Conservation (phyloP, 164 flowering plant species). For the Platanus orientalis region DNA sequence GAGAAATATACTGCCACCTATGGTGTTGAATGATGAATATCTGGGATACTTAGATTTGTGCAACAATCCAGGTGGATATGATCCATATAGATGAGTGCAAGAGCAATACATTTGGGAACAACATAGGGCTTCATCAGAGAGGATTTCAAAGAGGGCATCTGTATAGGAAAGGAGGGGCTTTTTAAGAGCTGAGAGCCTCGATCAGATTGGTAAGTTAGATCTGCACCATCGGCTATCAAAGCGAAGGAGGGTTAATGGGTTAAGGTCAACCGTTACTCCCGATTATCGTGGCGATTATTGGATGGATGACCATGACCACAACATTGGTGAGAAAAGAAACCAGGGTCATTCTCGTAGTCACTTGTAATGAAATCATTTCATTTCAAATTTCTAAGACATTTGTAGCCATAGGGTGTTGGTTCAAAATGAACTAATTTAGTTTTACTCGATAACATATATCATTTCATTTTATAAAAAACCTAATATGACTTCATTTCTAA, state of each 20-base stretch:
- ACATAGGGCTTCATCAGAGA: slow-evolving; percentile 32
- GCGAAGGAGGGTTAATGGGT: slow-evolving; percentile 58
- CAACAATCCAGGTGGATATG: slow-evolving; percentile 41
- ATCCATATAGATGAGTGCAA: slow-evolving; percentile 44
- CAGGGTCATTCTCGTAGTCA: slow-evolving; percentile 31
- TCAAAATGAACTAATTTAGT: no score
- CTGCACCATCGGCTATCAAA: slow-evolving; percentile 59
- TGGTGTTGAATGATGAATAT: slow-evolving; percentile 25
- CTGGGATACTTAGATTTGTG: slow-evolving; percentile 33
- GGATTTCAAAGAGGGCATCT: slow-evolving; percentile 27
- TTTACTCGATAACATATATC: no score
- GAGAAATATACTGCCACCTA: slow-evolving; percentile 17
- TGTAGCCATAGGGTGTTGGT: no score
- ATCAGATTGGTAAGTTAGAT: slow-evolving; percentile 42
- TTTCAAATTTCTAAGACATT: no score
- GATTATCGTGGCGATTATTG: slow-evolving; percentile 28
- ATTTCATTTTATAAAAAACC: no score
- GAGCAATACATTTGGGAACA: no score
- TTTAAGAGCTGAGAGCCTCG: slow-evolving; percentile 40
- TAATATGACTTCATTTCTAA: no score
- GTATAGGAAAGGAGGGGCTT: slow-evolving; percentile 43
- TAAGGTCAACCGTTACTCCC: slow-evolving; percentile 49
- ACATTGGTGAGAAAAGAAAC: slow-evolving; percentile 32
- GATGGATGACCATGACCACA: slow-evolving; percentile 30
- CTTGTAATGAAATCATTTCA: no score